Percentiles rank a stretch among this genome's conserved stretches.
Evolutionary conservation across 306 rosid species (phyloP).

Genomic region (Corylus avellana): DNA sequence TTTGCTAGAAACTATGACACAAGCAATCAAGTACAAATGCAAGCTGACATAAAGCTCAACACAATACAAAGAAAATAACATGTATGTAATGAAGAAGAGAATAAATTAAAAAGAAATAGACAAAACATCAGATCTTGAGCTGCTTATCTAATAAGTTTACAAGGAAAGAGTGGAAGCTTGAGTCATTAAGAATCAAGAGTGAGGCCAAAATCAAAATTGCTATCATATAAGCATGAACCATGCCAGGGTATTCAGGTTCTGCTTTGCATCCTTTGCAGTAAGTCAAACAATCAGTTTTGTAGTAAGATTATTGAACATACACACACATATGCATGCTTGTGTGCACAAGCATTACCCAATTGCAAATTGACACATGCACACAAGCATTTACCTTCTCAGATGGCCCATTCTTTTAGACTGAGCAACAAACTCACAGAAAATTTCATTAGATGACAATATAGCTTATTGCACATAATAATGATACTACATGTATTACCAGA

Average conservation of each 20-base stretch:
- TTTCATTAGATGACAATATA: not conserved
- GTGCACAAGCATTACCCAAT: not conserved
- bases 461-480: not conserved
- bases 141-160: not conserved
- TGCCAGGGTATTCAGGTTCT: not conserved
- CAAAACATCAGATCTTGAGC: not conserved
- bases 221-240: not conserved
- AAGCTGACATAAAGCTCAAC: not conserved
- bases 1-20: slow-evolving; percentile 60
- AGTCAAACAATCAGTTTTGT: not conserved
- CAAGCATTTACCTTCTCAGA: not conserved
- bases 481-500: not conserved
- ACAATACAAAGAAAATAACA: not conserved
- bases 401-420: not conserved
- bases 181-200: not conserved
- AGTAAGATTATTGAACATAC: not conserved
- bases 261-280: not conserved
- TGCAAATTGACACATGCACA: not conserved
- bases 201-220: not conserved
- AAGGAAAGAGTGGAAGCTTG: not conserved
- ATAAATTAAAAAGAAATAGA: not conserved
- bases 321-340: not conserved
- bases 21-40: slow-evolving; percentile 13
- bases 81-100: not conserved
- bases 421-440: not conserved